Conservation (phyloP, 2,329 filamentous ascomycete genomes). For the Verticillium klebahnii region DNA sequence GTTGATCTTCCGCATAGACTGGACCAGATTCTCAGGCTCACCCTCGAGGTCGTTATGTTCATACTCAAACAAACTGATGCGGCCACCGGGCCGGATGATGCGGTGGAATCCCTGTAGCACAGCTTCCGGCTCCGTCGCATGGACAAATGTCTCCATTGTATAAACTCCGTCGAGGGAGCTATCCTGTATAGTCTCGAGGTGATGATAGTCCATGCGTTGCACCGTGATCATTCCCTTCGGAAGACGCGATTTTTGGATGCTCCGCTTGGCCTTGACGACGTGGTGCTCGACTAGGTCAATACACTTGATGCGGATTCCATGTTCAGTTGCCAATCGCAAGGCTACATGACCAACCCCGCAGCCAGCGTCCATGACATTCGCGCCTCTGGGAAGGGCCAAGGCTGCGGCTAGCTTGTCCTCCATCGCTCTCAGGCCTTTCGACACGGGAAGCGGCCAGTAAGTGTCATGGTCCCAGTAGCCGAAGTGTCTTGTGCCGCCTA, state of each 20-base stretch:
- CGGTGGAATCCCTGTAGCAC: slow-evolving; percentile 42
- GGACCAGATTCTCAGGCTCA: slow-evolving; percentile 17
- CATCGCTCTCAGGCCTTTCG: slow-evolving; percentile 38
- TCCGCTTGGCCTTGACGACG: slow-evolving; percentile 35
- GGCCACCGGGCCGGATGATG: slow-evolving; percentile 41
- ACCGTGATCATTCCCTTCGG: slow-evolving; percentile 29
- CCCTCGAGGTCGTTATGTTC: slow-evolving; percentile 24
- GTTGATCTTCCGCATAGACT: slow-evolving; percentile 32
- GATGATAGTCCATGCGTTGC: slow-evolving; percentile 44
- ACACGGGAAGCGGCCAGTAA: slow-evolving; percentile 43
- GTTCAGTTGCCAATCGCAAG: slow-evolving; percentile 33
- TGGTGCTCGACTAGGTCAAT: slow-evolving; percentile 48
- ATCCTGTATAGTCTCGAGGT: slow-evolving; percentile 27
- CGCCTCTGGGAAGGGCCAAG: slow-evolving; percentile 30
- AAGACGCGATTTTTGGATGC: slow-evolving; percentile 28
- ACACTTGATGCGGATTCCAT: slow-evolving; percentile 29
- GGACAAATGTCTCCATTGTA: slow-evolving; percentile 53
- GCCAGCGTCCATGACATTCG: slow-evolving; percentile 46
- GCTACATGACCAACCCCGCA: slow-evolving; percentile 47
- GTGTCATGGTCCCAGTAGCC: slow-evolving; percentile 41
- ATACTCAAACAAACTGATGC: slow-evolving; percentile 41
- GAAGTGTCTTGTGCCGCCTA: slow-evolving; percentile 46
- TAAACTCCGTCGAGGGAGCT: slow-evolving; percentile 45
- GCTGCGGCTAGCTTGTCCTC: slow-evolving; percentile 39
- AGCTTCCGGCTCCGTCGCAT: slow-evolving; percentile 40